Evolutionary conservation across 2,329 filamentous ascomycete genomes (phyloP).

Genomic region (Arthrobotrys sinensis): DNA sequence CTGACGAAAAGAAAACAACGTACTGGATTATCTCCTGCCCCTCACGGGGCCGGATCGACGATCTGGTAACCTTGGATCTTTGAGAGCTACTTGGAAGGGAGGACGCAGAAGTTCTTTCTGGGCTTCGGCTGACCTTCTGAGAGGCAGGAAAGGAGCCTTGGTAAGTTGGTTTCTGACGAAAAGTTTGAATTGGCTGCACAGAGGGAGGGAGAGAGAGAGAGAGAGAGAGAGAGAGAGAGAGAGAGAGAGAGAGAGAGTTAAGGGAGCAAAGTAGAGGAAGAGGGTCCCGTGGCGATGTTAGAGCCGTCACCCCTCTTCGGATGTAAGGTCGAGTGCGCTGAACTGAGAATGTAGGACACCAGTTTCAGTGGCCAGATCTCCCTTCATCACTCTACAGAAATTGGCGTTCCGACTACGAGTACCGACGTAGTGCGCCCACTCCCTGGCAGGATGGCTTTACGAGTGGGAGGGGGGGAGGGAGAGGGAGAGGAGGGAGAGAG

Average conservation of each 20-base stretch:
- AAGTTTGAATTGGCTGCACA: neutral
- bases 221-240: neutral
- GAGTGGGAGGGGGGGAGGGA: neutral
- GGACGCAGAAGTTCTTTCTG: neutral
- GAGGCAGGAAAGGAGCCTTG: neutral
- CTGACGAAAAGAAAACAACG: neutral
- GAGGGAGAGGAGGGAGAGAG: neutral
- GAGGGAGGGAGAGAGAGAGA: neutral
- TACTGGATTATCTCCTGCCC: neutral
- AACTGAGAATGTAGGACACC: constrained; percentile 9
- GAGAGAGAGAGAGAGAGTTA: neutral
- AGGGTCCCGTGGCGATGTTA: constrained; percentile 6
- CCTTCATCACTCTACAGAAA: constrained; percentile 11
- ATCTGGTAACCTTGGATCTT: neutral
- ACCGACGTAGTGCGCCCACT: neutral
- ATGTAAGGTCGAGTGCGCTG: neutral
- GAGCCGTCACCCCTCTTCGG: constrained; percentile 12
- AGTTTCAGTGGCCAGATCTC: neutral
- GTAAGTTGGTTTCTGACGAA: neutral
- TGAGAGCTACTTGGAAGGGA: neutral
- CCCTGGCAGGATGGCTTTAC: neutral
- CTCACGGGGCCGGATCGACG: constrained; percentile 1
- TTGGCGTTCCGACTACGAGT: constrained; percentile 4
- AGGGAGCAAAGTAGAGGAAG: constrained; percentile 7
- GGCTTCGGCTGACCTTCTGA: neutral